Evolutionary conservation across 352 stramenopile genomes (phyloP).

Genomic region (Blastocystis hominis): DNA sequence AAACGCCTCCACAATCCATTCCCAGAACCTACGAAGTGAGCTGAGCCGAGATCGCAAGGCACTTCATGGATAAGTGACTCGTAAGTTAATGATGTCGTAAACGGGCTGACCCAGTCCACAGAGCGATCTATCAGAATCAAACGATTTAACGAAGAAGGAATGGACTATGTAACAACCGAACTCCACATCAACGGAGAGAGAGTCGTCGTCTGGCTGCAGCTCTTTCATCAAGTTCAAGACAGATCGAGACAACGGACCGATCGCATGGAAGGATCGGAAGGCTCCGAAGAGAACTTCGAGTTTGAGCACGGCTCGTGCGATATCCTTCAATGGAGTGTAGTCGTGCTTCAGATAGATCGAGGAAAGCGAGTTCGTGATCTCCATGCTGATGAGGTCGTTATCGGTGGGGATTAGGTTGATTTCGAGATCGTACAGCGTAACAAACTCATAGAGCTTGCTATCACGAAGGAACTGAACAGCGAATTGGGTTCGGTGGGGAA

Average conservation of each 20-base stretch:
- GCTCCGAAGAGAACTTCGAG: conserved; percentile 29
- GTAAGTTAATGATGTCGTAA: conserved; percentile 47
- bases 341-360: neutral
- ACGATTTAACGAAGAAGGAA: neutral
- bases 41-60: neutral
- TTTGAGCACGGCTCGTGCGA: conserved; percentile 29
- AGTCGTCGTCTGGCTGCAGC: neutral
- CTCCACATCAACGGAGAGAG: neutral
- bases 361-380: neutral
- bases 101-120: neutral
- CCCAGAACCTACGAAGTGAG: neutral
- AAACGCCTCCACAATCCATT: conserved; percentile 16
- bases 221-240: neutral
- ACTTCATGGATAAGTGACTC: conserved; percentile 53
- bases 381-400: conserved; percentile 51
- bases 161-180: neutral
- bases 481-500: neutral
- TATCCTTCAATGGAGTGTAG: neutral
- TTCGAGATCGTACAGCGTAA: neutral
- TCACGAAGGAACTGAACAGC: conserved; percentile 12
- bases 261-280: neutral
- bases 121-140: conserved; percentile 34
- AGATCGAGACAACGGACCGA: neutral
- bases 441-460: neutral
- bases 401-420: conserved; percentile 47